Evolutionary conservation across 2,329 filamentous ascomycete genomes (phyloP), one percentile per base, ranked within the genome.

Genomic region (Cylindrodendrum hubeiense): DNA sequence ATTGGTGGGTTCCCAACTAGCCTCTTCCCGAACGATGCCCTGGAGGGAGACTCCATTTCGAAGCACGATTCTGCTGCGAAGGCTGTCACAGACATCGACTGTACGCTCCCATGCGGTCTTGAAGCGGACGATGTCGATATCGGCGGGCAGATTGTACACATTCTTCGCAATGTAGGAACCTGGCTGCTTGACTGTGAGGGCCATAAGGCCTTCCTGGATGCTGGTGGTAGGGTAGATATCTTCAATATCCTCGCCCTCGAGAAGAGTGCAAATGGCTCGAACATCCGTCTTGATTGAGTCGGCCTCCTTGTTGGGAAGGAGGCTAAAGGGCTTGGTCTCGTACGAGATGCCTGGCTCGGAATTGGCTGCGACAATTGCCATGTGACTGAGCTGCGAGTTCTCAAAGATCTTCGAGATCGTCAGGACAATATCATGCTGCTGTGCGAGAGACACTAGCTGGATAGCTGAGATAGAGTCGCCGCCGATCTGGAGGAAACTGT

Each of bases 381-480:
- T 41, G 17, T 51, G 22, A 17, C 19, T 33, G 4, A 60, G 47
- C 9, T 17, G 46, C 12, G 44, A 34, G 21, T 60, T 43, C 17
- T 44, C 46, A 24, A 63, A 63, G 4, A 63, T 58, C 12, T 59
- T 34, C 0, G 53, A 39, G 19, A 64, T 46, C 3, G 33, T 33
- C 3, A 64, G 15, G 12, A 17, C 21, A 7, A 64, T 55, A 19
- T 56, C 47, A 12, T 47, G 22, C 13, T 59, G 43, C 5, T 57
- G 54, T 10, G 61, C 61, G 13, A 33, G 17, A 15, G 46, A 49
- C 6, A 74, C 71, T 2, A 71, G 51, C 26, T 65, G 68, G 33
- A 74, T 75, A 3, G 72, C 69, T 1, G 53, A 57, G 21, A 75
- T 66, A 2, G 74, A 76, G 39, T 76, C 71, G 1, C 74, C 74